Percentiles rank a stretch among this genome's conserved stretches.
Evolutionary conservation across 768 basidiomycete genomes (phyloP).

Genomic region (Boletus fagicola): DNA sequence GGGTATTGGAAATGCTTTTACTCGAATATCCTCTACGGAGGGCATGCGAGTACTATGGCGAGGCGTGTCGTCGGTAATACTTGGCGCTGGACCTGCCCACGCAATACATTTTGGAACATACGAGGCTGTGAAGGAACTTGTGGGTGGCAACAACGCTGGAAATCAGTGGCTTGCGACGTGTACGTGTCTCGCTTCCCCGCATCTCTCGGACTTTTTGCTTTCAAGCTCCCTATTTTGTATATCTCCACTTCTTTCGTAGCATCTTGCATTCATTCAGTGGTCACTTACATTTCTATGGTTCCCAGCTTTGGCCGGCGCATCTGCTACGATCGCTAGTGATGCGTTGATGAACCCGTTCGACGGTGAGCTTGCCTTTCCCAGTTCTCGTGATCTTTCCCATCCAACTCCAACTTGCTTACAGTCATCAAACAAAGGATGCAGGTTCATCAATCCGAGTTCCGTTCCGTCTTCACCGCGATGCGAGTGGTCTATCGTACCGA

Average conservation of each 20-base stretch:
- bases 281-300: conserved; percentile 15
- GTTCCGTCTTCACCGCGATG: conserved; percentile 84
- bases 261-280: neutral
- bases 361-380: conserved; percentile 51
- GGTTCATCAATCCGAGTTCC: conserved; percentile 88
- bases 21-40: conserved; percentile 91
- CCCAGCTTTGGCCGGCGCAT: conserved; percentile 86
- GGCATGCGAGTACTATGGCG: conserved; percentile 91
- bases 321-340: conserved; percentile 92
- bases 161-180: conserved; percentile 89
- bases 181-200: conserved; percentile 42
- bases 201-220: conserved; percentile 1
- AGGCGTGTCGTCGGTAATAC: conserved; percentile 91
- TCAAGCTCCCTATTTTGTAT: neutral
- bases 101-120: conserved; percentile 97
- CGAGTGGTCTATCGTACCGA: conserved; percentile 80
- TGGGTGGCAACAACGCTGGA: conserved; percentile 74
- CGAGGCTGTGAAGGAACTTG: conserved; percentile 91
- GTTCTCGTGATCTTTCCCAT: conserved; percentile 7
- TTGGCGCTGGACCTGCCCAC: conserved; percentile 97
- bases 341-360: conserved; percentile 99
- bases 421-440: conserved; percentile 99
- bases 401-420: conserved; percentile 36
- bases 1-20: conserved; percentile 86
- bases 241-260: neutral